These are phyloP conservation scores for Tetrahymena borealis DNA, from an alignment of 73 alveolate genomes.

Conservation along the genomic window DNA sequence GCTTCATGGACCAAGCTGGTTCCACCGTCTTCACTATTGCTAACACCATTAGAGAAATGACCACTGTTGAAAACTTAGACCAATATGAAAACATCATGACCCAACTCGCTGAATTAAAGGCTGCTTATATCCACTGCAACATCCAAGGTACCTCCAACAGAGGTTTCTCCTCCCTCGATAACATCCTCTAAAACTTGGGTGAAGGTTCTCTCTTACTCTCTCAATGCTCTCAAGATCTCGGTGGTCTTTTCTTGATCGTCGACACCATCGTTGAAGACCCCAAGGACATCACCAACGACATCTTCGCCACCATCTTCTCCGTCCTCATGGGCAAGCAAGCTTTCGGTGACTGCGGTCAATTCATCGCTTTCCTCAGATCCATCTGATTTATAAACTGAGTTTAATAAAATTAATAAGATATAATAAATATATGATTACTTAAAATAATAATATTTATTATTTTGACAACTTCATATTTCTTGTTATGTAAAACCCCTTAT, in stretches of 20 bases:
- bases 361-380: slow-evolving; percentile 3
- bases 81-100: neutral
- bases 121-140: slow-evolving; percentile 2
- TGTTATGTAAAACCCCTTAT: neutral
- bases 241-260: neutral
- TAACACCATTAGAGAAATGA: neutral
- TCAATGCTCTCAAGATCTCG: neutral
- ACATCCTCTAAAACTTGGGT: neutral
- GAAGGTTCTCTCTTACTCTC: neutral
- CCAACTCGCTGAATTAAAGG: neutral
- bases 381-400: neutral
- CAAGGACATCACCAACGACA: neutral
- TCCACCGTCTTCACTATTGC: neutral
- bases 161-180: neutral
- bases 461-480: neutral
- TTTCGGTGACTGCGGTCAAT: neutral
- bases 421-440: neutral
- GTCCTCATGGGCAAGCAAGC: neutral
- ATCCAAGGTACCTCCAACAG: neutral
- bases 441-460: neutral
- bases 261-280: slow-evolving; percentile 4
- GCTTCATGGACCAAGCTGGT: neutral
- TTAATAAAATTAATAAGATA: neutral
- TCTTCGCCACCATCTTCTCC: slow-evolving; percentile 2
- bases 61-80: neutral